Percentiles rank a stretch among this genome's conserved stretches.
These are phyloP conservation scores for Cylindrotheca fusiformis DNA, from an alignment of 108 stramenopile species.

Conservation along the genomic window DNA sequence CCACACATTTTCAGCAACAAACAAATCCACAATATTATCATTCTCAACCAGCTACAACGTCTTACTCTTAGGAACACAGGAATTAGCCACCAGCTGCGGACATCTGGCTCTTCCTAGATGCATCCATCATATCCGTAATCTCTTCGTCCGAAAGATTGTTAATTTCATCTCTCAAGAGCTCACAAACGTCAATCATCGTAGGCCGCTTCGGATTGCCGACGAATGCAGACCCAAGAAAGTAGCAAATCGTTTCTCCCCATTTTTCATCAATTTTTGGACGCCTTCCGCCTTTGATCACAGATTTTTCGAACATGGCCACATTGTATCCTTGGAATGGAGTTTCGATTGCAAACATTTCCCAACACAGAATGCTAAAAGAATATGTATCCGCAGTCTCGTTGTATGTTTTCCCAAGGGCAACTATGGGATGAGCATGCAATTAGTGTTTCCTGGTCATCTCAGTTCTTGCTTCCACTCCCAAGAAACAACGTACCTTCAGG, in stretches of 20 bases:
- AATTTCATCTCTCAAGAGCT: slow-evolving; percentile 62
- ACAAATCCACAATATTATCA: no score
- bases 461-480: no score
- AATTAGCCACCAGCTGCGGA: slow-evolving; percentile 56
- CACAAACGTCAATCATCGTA: slow-evolving; percentile 53
- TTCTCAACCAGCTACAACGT: neutral
- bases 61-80: no score
- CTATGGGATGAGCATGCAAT: no score
- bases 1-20: no score
- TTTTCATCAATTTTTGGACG: slow-evolving; percentile 58
- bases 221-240: slow-evolving; percentile 25
- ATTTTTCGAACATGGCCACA: slow-evolving; percentile 52
- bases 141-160: slow-evolving; percentile 55
- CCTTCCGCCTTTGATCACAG: slow-evolving; percentile 49
- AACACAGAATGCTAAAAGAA: slow-evolving; percentile 79
- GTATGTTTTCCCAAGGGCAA: slow-evolving; percentile 71
- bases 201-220: slow-evolving; percentile 56
- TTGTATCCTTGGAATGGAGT: slow-evolving; percentile 69
- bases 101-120: slow-evolving; percentile 44
- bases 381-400: slow-evolving; percentile 86
- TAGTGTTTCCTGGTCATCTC: no score
- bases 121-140: slow-evolving; percentile 34
- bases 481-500: slow-evolving; percentile 61
- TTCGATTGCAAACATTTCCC: slow-evolving; percentile 73
- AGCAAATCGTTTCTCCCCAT: slow-evolving; percentile 41